Evolutionary conservation across 176 grass and related monocot species (phyloP), one percentile per base, ranked within the genome.

Genomic region (Aegilops longissima): DNA sequence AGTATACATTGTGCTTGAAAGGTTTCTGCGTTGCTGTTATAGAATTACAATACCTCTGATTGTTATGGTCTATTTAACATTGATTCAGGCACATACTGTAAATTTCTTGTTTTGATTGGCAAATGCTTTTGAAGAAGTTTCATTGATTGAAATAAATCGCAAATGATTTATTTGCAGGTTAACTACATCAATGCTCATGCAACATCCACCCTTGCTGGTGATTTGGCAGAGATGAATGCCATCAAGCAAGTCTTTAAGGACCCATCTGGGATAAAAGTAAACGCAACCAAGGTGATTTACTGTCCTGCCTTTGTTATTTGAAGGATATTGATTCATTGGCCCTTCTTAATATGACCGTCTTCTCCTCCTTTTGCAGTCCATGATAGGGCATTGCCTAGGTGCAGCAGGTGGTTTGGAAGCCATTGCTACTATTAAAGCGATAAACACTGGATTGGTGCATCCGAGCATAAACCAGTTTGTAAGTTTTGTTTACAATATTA

Each of bases 381-480:
- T 99, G 90, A 99, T 94, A 90, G 97, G 97, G n/a, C 97, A 99
- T 80, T 99, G 97, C 81, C 94, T 99, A 83, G 97, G 97, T 34
- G 97, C 97, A 69, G 77, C 97, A 70, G 97, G 97, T n/a, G 97
- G 94, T 86, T 84, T 99, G 80, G 97, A 99, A 85, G 97, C 94
- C 56, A 99, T 99, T 86, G 97, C 97, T 68, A 93, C 90, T 7
- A 54, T 99, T 64, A 99, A 96, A 93, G 90, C 97, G n/a, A 99
- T 99, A 87, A 96, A 40, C 63, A 96, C 94, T 27, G 97, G 94
- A 83, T 96, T 94, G 97, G 89, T 99, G 87, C 97, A 99, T 84
- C 94, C 94, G n/a, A 90, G 92, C 63, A 99, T 99, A 84, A 99
- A 99, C 77, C 97, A 99, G 89, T 99, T 94, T 93, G 97, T 99